phyloP scores from a whole-genome alignment of 257 asterid genomes.

The Scutellaria barbata region DNA sequence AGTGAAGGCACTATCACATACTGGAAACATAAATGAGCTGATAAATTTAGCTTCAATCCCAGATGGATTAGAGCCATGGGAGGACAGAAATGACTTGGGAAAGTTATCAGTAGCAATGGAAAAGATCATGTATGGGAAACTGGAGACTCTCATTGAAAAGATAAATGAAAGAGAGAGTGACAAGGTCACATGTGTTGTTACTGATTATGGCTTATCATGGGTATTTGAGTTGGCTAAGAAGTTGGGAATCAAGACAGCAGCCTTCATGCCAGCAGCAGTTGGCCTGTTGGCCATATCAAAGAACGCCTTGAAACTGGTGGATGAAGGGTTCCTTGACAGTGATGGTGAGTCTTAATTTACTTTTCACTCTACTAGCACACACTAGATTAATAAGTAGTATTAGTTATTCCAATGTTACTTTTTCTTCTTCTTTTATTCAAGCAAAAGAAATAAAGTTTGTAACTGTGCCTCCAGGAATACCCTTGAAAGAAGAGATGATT shows the following conservation, averaged over 20 bases:
- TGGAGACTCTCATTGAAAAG: conserved; percentile 47
- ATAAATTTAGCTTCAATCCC: conserved; percentile 53
- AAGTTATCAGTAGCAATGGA: conserved; percentile 38
- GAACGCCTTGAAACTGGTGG: conserved; percentile 44
- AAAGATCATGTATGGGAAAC: conserved; percentile 48
- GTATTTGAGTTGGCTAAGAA: conserved; percentile 48
- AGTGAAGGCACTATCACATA: conserved; percentile 37
- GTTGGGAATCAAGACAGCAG: conserved; percentile 42
- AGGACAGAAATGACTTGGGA: conserved; percentile 56
- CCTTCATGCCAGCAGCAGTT: conserved; percentile 52
- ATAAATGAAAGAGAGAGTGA: conserved; percentile 33
- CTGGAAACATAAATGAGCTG: conserved; percentile 31
- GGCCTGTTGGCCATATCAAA: conserved; percentile 39
- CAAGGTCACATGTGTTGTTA: conserved; percentile 46
- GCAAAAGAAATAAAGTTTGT: too few relatives aligned
- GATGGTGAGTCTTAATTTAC: conserved; percentile 44
- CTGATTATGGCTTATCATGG: conserved; percentile 53
- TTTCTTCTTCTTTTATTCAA: neutral
- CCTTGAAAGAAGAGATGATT: conserved; percentile 45
- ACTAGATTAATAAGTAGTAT: neutral
- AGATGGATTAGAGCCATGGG: conserved; percentile 62
- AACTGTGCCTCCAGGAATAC: conserved; percentile 41
- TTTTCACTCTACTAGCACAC: too few relatives aligned
- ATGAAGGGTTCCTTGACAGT: conserved; percentile 52
- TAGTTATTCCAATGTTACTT: too few relatives aligned